Base-by-base conservation (phyloP, 345 rosid genomes). In the Melaleuca alternifolia region DNA sequence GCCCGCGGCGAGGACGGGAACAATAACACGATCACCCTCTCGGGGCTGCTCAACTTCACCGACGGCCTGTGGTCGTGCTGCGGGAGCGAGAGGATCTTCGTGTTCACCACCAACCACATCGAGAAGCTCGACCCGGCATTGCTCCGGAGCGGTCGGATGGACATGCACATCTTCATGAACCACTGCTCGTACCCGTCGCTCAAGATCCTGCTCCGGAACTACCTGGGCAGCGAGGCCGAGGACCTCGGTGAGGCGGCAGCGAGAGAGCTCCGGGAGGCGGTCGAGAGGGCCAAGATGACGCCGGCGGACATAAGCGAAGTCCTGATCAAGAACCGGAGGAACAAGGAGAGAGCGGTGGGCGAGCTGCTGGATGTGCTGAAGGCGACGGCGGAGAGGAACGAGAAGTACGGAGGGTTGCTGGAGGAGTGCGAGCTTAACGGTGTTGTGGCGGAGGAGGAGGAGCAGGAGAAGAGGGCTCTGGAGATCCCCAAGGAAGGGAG, bases 11-110 rank as follows among this genome's bases (percentile, higher is more conserved):
- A 26, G 89, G 91, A 50, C 90, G 93, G 50, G 50, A 59, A 71
- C 83, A 85, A 82, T 82, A 93, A 91, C 86, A 92, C 98, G 50
- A 93, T 96, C 20, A 97, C 99, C 4, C 89, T 97, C 51, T 97
- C 99, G 11, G 99, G 99, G 86, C 88, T 97, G 86, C 85, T 97
- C 93, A 97, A 97, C 90, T 97, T 97, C 89, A 95, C 98, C 10
- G 99, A 97, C 57, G 99, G 99, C 88, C 87, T 97, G 54, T 97
- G 99, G 99, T 97, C 99, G 15, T 96, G 99, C 82, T 96, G 99
- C 83, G 99, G 98, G 21, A 96, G 98, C 86, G 99, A 97, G 92
- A 93, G 94, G 94, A 96, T 97, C 82, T 97, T 97, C 53, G 98
- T 96, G 59, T 96, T 97, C 87, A 97, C 99, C 2, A 97, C 99